A percentile compares a stretch with the other conserved stretches of the same genome.
These are phyloP conservation scores for Miscanthus sacchariflorus DNA, from an alignment of 202 grass and related monocot genomes.

Conservation along the genomic window DNA sequence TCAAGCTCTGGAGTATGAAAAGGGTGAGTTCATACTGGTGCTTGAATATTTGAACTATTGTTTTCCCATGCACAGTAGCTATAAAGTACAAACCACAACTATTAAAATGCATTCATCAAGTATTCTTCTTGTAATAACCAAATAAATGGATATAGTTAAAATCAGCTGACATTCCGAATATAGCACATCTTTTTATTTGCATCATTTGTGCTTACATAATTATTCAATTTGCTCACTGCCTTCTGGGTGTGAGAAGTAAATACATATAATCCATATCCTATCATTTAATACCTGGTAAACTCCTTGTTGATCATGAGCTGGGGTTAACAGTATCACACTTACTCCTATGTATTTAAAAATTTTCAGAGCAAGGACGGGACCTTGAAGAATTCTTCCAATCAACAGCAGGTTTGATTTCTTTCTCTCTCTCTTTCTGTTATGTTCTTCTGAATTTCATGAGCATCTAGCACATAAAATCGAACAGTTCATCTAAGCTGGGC, in stretches of 20 bases:
- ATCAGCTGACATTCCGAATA: background rate
- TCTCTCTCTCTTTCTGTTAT: background rate
- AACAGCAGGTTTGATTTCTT: constrained; percentile 70
- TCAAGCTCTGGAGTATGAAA: constrained; percentile 96
- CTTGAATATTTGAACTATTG: background rate
- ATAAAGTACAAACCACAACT: constrained; percentile 9
- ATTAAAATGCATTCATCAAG: constrained; percentile 6
- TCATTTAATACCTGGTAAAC: background rate
- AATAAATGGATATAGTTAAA: background rate
- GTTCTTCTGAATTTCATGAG: background rate
- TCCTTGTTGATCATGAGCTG: constrained; percentile 9
- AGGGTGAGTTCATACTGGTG: constrained; percentile 58
- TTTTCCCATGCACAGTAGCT: constrained; percentile 34
- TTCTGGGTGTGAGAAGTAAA: constrained; percentile 3
- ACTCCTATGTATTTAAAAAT: constrained; percentile 30
- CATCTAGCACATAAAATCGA: background rate
- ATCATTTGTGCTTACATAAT: background rate
- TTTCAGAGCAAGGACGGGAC: constrained; percentile 81
- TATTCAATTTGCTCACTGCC: background rate
- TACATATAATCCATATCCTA: background rate
- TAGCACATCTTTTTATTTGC: background rate
- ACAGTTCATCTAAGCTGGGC: constrained; percentile 10
- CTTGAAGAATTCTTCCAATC: constrained; percentile 98
- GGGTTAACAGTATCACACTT: constrained; percentile 37
- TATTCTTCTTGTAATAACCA: constrained; percentile 30